phyloP scores from a whole-genome alignment of 2,329 filamentous ascomycete genomes.

The Dactylellina parvicollis region DNA sequence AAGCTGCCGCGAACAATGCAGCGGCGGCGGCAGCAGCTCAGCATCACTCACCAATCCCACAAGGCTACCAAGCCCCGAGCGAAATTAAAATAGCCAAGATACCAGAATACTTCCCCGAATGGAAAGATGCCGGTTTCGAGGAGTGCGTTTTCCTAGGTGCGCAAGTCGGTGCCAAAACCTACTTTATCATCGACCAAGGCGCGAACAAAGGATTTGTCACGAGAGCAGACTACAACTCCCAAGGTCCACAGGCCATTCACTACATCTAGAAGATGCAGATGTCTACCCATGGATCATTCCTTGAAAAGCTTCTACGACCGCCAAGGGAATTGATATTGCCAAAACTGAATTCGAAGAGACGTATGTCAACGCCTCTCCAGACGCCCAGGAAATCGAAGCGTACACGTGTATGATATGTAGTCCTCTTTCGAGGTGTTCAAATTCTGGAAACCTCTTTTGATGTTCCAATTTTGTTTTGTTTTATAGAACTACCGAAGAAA shows the following conservation, averaged over 20 bases:
- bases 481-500: not conserved
- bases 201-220: slow-evolving; percentile 75
- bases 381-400: slow-evolving; percentile 12
- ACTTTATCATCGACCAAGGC: slow-evolving; percentile 76
- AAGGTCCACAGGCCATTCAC: slow-evolving; percentile 72
- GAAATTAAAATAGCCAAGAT: slow-evolving; percentile 80
- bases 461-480: not conserved
- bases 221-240: slow-evolving; percentile 74
- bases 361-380: not conserved
- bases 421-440: not conserved
- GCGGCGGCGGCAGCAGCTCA: slow-evolving; percentile 64
- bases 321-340: too few relatives aligned
- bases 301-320: too few relatives aligned
- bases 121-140: slow-evolving; percentile 82
- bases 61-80: slow-evolving; percentile 79
- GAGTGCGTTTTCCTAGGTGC: slow-evolving; percentile 88
- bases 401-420: slow-evolving; percentile 23
- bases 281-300: too few relatives aligned
- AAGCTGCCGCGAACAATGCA: slow-evolving; percentile 78
- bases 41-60: slow-evolving; percentile 64
- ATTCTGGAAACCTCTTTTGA: not conserved
- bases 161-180: slow-evolving; percentile 81
- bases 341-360: not conserved
- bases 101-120: slow-evolving; percentile 88
- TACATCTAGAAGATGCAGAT: too few relatives aligned